phyloP scores from a whole-genome alignment of 768 basidiomycete genomes.

The Tubosaeta brunneosetosa region DNA sequence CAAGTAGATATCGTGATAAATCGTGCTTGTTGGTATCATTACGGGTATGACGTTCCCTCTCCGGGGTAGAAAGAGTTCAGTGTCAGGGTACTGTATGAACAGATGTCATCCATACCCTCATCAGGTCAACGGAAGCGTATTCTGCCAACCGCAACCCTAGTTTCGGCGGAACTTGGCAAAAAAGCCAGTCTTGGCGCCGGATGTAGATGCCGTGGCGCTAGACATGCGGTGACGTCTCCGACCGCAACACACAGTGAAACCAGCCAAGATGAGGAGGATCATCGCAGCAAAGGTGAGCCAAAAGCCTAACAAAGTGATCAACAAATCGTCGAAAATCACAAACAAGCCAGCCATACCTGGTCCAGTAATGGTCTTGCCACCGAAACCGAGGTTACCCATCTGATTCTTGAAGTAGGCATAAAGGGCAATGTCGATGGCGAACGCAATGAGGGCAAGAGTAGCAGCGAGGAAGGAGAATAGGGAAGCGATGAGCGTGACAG shows the following conservation, averaged over 20 bases:
- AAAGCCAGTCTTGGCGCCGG: constrained; percentile 23
- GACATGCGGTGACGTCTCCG: constrained; percentile 53
- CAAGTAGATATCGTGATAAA: constrained; percentile 10
- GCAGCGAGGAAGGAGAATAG: constrained; percentile 64
- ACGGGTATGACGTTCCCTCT: constrained; percentile 1
- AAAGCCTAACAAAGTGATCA: constrained; percentile 41
- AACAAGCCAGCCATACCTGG: constrained; percentile 46
- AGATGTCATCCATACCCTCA: neutral
- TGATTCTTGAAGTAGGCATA: constrained; percentile 57
- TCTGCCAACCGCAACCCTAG: constrained; percentile 5
- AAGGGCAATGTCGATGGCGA: constrained; percentile 74
- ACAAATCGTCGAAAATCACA: neutral
- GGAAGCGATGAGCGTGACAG: constrained; percentile 39
- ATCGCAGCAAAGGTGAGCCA: constrained; percentile 71
- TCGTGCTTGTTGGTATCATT: constrained; percentile 1
- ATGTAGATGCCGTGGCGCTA: constrained; percentile 27
- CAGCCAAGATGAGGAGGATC: constrained; percentile 59
- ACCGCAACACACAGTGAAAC: constrained; percentile 68
- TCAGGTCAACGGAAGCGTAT: neutral
- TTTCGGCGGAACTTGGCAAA: constrained; percentile 39
- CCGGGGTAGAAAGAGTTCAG: neutral
- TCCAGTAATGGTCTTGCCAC: constrained; percentile 49
- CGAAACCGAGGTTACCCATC: constrained; percentile 42
- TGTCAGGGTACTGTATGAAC: neutral
- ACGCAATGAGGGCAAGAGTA: constrained; percentile 62